These are phyloP conservation scores for Monosporascus sp. DNA, from an alignment of 2,329 filamentous ascomycete genomes.

Conservation along the genomic window DNA sequence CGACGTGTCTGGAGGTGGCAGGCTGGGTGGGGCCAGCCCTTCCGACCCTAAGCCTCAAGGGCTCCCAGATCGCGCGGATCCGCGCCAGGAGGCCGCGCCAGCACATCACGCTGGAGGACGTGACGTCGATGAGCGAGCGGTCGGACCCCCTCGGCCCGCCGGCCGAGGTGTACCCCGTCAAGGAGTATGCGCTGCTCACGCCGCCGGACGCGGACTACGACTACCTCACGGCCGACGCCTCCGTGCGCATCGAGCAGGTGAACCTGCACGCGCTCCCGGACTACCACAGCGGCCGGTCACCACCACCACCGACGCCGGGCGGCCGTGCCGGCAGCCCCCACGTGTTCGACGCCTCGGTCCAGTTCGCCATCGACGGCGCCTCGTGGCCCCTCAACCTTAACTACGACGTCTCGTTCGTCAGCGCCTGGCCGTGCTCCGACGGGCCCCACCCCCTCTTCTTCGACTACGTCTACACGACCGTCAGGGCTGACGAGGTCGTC, in stretches of 20 bases:
- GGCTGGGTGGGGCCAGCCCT: conserved; percentile 72
- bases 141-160: conserved; percentile 65
- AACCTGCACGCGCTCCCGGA: conserved; percentile 46
- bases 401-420: conserved; percentile 62
- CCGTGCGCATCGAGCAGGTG: conserved; percentile 65
- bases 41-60: conserved; percentile 60
- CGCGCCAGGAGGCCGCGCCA: conserved; percentile 55
- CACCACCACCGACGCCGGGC: too few relatives aligned
- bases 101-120: conserved; percentile 51
- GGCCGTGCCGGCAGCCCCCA: conserved; percentile 28
- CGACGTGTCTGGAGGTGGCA: conserved; percentile 64
- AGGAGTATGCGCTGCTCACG: conserved; percentile 58
- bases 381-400: conserved; percentile 59
- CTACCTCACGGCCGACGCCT: conserved; percentile 59
- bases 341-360: conserved; percentile 56
- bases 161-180: conserved; percentile 57
- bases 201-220: conserved; percentile 51
- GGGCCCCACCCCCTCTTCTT: conserved; percentile 68
- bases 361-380: conserved; percentile 58
- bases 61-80: conserved; percentile 66
- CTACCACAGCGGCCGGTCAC: conserved; percentile 9
- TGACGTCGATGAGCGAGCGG: conserved; percentile 60
- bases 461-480: conserved; percentile 58
- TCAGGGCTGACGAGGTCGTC: conserved; percentile 61
- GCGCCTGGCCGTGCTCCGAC: conserved; percentile 58